Percentiles rank a stretch among this genome's conserved stretches.
Conservation (phyloP, 495 filamentous ascomycete genomes). For the Aspergillus nidulans region DNA sequence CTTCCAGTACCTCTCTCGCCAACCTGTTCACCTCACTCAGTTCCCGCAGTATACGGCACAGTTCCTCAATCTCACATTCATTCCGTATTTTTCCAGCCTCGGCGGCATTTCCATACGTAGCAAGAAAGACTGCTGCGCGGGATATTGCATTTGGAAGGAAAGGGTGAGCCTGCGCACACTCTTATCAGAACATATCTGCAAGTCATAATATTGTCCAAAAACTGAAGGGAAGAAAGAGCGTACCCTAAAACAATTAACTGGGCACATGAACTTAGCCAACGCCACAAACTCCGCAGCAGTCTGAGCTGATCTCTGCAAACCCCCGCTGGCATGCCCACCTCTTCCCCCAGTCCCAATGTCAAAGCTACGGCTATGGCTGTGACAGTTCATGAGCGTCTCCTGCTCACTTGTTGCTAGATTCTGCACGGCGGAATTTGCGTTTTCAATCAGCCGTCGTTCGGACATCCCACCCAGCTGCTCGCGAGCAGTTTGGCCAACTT, state of each 20-base stretch:
- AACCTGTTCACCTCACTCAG: not conserved
- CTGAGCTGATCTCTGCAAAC: not conserved
- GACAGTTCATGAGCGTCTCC: not conserved
- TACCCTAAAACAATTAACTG: not conserved
- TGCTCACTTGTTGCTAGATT: not conserved
- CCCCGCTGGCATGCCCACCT: not conserved
- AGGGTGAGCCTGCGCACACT: not conserved
- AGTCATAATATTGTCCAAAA: too few species aligned
- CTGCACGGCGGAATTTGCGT: not conserved
- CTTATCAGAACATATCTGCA: not conserved
- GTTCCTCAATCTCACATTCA: not conserved
- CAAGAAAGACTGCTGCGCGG: not conserved
- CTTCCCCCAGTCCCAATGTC: not conserved
- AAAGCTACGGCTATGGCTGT: not conserved
- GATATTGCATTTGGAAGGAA: not conserved
- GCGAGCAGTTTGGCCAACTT: not conserved
- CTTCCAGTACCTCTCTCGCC: not conserved
- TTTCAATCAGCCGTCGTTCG: not conserved
- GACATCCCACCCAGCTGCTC: not conserved
- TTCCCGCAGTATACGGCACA: not conserved
- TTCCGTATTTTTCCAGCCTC: not conserved
- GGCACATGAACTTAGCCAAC: not conserved
- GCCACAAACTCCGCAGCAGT: not conserved
- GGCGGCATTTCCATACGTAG: not conserved
- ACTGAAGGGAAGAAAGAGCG: not conserved